phyloP scores from a whole-genome alignment of 2,329 filamentous ascomycete species.

The Pseudogymnoascus sp. region DNA sequence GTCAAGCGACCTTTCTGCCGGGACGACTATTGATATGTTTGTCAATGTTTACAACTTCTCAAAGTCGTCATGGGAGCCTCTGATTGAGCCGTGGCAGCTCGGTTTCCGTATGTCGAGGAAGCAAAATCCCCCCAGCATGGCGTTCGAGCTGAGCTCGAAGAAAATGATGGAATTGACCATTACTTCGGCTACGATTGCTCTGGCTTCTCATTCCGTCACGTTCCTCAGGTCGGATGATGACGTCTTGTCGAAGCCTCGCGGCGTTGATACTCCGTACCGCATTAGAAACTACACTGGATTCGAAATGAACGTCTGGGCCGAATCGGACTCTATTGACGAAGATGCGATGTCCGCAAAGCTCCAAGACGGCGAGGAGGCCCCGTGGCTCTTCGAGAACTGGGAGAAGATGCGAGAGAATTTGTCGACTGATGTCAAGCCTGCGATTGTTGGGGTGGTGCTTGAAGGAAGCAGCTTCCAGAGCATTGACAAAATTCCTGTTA shows the following conservation, averaged over 20 bases:
- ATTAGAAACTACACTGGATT: conserved; percentile 96
- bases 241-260: conserved; percentile 84
- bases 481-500: conserved; percentile 80
- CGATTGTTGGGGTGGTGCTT: conserved; percentile 72
- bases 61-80: conserved; percentile 94
- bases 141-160: conserved; percentile 78
- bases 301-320: conserved; percentile 73
- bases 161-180: conserved; percentile 88
- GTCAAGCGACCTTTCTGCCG: conserved; percentile 79
- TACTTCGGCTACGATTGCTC: conserved; percentile 85
- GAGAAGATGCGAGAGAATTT: conserved; percentile 93
- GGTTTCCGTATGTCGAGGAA: conserved; percentile 82
- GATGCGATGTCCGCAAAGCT: conserved; percentile 66
- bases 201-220: conserved; percentile 86
- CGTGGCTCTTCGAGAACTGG: conserved; percentile 96
- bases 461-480: conserved; percentile 92
- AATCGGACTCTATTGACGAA: conserved; percentile 50
- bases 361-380: conserved; percentile 79
- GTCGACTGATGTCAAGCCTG: conserved; percentile 71
- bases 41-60: conserved; percentile 98
- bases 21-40: conserved; percentile 87
- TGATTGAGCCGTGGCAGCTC: conserved; percentile 95
- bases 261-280: conserved; percentile 83
- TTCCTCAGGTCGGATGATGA: conserved; percentile 86
- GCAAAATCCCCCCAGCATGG: conserved; percentile 64